Conservation (phyloP, 73 alveolate species). For the Paramecium biaurelia region DNA sequence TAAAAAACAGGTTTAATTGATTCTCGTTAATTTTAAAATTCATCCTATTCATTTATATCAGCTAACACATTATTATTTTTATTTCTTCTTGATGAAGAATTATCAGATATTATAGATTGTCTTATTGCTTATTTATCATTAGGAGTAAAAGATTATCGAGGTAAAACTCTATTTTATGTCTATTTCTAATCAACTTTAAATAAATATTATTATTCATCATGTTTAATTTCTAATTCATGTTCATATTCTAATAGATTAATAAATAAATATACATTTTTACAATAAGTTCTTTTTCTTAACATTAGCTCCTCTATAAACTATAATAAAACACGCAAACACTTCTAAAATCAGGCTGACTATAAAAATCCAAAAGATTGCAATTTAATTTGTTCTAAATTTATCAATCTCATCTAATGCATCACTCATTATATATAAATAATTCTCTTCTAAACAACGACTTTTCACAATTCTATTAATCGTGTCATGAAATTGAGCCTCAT, state of each 20-base stretch:
- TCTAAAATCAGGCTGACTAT: not conserved
- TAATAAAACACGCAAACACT: not conserved
- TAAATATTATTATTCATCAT: not conserved
- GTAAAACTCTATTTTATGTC: not conserved
- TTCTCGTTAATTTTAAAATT: not conserved
- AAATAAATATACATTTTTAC: not conserved
- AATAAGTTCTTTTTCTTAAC: not conserved
- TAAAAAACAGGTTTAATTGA: not conserved
- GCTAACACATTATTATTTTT: not conserved
- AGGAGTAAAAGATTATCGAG: not conserved
- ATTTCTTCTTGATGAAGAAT: not conserved
- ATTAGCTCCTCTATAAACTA: slow-evolving; percentile 20
- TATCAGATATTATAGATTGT: not conserved
- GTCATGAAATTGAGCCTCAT: slow-evolving; percentile 30
- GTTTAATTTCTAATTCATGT: slow-evolving; percentile 23
- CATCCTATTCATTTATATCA: not conserved
- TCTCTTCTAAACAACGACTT: not conserved
- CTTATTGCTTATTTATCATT: not conserved
- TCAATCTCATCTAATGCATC: not conserved
- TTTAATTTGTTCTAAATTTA: not conserved
- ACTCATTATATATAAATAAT: not conserved
- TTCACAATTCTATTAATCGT: not conserved
- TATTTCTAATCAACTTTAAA: not conserved
- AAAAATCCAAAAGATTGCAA: slow-evolving; percentile 41
- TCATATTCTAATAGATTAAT: not conserved